Evolutionary conservation across 1,284 basidiomycete species (phyloP), one percentile per base, ranked within the genome.

Genomic region (Flammula alnicola): DNA sequence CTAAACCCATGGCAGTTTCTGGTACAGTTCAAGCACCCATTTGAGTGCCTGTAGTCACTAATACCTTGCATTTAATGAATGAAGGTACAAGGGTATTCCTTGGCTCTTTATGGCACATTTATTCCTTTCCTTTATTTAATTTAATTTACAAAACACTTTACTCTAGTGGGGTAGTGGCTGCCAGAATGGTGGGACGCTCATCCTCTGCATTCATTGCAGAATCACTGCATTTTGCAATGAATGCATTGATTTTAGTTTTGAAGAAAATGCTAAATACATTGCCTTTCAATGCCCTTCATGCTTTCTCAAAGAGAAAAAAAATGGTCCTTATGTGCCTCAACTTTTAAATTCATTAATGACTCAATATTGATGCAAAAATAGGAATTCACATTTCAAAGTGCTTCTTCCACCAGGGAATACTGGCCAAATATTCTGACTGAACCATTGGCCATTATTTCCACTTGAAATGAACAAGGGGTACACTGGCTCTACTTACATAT

Each of bases 391-490:
- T 8, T 40, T 25, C 22, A 11, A 26, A 14, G 12, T 6, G 19
- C n/a, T n/a, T n/a, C 25, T 9, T 25, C 38, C 3, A 40, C 38
- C 8, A 11, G 38, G 22, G 38, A 40, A 40, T 7, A 25, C n/a
- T 40, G 22, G 17, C 38, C 38, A 25, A 26, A 26, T 14, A 27
- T 40, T 16, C 12, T 25, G 4, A 25, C 25, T 40, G 38, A 40
- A 26, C 38, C 38, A 6, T 22, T 40, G 8, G 38, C 38, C n/a
- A 40, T 40, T 27, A 26, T 40, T 17, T n/a, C 23, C 5, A 40
- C 27, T n/a, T n/a, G n/a, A n/a, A n/a, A n/a, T n/a, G n/a, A n/a
- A n/a, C n/a, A n/a, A n/a, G n/a, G n/a, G n/a, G n/a, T n/a, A n/a
- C n/a, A n/a, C n/a, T n/a, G n/a, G n/a, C n/a, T n/a, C n/a, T n/a